Conservation (phyloP, 192 early-diverging fungal genomes). For the Backusella luteola region DNA sequence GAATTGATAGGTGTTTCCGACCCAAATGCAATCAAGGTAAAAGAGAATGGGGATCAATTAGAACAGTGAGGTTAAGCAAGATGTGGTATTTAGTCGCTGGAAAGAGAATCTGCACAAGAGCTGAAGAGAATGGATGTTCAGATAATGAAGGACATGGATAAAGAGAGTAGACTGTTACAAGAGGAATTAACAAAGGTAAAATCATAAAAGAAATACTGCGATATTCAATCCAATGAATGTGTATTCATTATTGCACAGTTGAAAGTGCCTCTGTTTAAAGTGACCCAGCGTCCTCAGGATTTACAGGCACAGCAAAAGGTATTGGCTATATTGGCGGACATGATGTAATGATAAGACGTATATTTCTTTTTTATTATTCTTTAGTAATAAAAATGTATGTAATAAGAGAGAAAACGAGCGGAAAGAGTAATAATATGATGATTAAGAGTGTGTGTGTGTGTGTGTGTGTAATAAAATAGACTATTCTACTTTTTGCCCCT, state of each 20-base stretch:
- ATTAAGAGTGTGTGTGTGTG: background rate
- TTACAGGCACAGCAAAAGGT: conserved; percentile 20
- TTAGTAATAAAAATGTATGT: background rate
- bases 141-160: conserved; percentile 15
- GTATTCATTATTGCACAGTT: background rate
- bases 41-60: background rate
- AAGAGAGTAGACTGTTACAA: background rate
- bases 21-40: conserved; percentile 15
- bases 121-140: background rate
- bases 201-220: background rate
- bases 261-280: conserved; percentile 25
- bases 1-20: conserved; percentile 22
- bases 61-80: too few species aligned
- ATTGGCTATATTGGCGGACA: conserved; percentile 22
- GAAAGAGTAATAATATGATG: background rate
- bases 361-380: background rate
- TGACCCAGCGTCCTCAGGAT: conserved; percentile 2
- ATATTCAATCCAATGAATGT: too few species aligned
- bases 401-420: background rate
- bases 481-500: conserved; percentile 7
- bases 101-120: background rate
- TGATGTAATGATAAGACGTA: conserved; percentile 12
- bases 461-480: background rate
- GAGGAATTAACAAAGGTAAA: conserved; percentile 11
- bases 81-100: background rate